Evolutionary conservation across 768 basidiomycete genomes (phyloP), one percentile per base, ranked within the genome.

Genomic region (Serpula lacrymans): DNA sequence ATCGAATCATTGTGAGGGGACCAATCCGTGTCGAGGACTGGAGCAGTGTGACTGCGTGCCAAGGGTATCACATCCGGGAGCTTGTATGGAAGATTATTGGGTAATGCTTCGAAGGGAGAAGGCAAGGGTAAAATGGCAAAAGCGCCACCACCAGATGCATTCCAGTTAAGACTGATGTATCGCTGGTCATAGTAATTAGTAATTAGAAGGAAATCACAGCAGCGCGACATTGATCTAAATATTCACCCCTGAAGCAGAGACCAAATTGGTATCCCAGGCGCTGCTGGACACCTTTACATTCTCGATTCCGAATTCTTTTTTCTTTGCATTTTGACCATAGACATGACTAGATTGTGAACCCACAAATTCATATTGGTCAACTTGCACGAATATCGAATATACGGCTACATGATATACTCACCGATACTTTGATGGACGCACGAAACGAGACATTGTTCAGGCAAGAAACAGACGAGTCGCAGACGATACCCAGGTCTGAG

Each of bases 11-110:
- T 84, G 60, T 95, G 91, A 0, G 93, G 94, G 0, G 88, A 90
- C 92, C 93, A 98, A 56, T 88, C 89, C 0, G 95, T 98, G 65
- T 98, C 95, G 26, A 98, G 85, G 22, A 91, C 87, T 18, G 87
- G 70, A 2, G 81, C 86, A 1, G 84, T 82, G 62, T 89, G 86
- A 22, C 84, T 88, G 41, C 95, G 83, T 13, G 90, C 91, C 41
- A 98, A 77, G 1, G 96, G 96, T 28, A 97, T 72, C 47, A 85
- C 80, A 58, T 99, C 96, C 2, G 94, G 96, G 14, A 97, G 74
- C 64, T 89, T 94, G 58, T 75, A 71, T 6, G 83, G 79, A 53
- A 94, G 66, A 33, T 51, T 65, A 51, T 67, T 65, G 3, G 70
- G 67, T 36, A 72, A 68, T 1, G 70, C 61, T 32, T 64, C 64